These are phyloP conservation scores for Schwanniomyces sp. DNA, from an alignment of 805 yeast genomes.

Conservation along the genomic window DNA sequence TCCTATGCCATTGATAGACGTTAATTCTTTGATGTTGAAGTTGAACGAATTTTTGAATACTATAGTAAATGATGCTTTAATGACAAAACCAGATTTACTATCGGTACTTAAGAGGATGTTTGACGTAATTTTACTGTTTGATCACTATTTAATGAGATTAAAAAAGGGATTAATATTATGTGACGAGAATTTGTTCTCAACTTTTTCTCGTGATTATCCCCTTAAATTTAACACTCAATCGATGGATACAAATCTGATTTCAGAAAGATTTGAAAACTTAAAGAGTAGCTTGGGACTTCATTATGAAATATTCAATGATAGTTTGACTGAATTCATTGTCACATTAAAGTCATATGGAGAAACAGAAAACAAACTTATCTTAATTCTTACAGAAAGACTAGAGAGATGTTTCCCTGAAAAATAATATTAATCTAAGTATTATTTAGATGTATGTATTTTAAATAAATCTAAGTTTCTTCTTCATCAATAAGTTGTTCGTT, in stretches of 20 bases:
- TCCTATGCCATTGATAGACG: conserved; percentile 8
- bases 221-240: conserved; percentile 36
- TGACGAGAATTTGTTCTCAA: conserved; percentile 45
- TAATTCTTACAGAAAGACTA: conserved; percentile 43
- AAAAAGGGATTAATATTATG: conserved; percentile 54
- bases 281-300: conserved; percentile 42
- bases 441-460: conserved; percentile 1
- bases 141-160: conserved; percentile 50
- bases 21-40: conserved; percentile 14
- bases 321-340: conserved; percentile 45
- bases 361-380: conserved; percentile 46
- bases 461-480: conserved; percentile 16
- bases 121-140: conserved; percentile 47
- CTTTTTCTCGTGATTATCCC: conserved; percentile 31
- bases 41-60: conserved; percentile 61
- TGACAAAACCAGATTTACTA: conserved; percentile 58
- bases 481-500: conserved; percentile 63
- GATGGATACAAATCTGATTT: conserved; percentile 40
- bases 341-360: conserved; percentile 49
- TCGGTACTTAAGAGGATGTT: conserved; percentile 46
- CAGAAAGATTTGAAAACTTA: conserved; percentile 40
- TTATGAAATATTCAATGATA: conserved; percentile 43
- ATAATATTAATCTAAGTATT: conserved; percentile 6
- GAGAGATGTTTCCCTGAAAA: conserved; percentile 34
- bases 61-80: conserved; percentile 62